These are phyloP conservation scores for Tuber brumale DNA, from an alignment of 495 filamentous ascomycete species.

Conservation along the genomic window DNA sequence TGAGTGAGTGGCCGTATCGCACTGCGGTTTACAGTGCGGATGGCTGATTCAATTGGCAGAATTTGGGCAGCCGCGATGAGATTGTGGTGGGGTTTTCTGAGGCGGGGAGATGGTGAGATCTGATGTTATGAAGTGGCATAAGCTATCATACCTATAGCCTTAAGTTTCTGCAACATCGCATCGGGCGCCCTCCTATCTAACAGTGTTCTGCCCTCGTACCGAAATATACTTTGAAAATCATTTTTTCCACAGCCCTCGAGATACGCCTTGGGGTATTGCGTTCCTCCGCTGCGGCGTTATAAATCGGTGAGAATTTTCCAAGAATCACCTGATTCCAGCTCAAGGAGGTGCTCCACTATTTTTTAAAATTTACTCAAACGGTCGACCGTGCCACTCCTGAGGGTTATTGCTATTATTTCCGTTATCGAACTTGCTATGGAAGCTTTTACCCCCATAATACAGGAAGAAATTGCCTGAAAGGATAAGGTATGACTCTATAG, in stretches of 20 bases:
- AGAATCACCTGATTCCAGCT: not conserved
- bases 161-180: not conserved
- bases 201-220: not conserved
- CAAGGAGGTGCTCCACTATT: not conserved
- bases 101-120: not conserved
- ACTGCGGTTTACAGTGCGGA: not conserved
- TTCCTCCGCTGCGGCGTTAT: not conserved
- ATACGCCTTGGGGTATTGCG: not conserved
- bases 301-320: not conserved
- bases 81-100: not conserved
- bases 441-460: not conserved
- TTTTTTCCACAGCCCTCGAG: not conserved
- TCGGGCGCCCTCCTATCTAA: not conserved
- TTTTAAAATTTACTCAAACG: not conserved
- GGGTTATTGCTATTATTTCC: not conserved
- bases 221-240: not conserved
- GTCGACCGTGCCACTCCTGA: not conserved
- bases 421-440: not conserved
- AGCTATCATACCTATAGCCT: too few relatives aligned
- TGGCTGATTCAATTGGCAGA: not conserved
- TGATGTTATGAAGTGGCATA: not conserved
- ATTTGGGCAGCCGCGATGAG: not conserved
- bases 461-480: not conserved
- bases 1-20: not conserved
- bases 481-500: not conserved